Evolutionary conservation across 2,329 filamentous ascomycete species (phyloP).

Genomic region (Epichloe gansuensis): DNA sequence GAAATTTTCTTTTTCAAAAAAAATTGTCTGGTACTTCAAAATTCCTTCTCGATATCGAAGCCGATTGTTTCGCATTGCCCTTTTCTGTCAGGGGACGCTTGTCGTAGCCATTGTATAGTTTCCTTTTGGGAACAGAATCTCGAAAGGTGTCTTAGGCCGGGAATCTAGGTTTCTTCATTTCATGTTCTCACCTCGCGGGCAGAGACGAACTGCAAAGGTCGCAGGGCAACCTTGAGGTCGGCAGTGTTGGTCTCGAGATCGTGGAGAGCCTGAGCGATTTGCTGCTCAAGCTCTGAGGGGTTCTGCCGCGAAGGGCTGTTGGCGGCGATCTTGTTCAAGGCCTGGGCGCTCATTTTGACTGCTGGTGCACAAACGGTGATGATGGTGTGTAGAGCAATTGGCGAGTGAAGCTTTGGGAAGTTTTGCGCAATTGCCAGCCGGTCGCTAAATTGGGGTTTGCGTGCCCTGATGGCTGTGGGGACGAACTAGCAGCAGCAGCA

Average conservation of each 20-base stretch:
- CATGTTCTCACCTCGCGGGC: slow-evolving; percentile 89
- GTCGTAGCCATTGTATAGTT: slow-evolving; percentile 23
- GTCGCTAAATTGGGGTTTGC: slow-evolving; percentile 32
- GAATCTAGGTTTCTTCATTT: slow-evolving; percentile 16
- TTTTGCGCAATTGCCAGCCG: slow-evolving; percentile 18
- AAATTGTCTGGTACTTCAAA: slow-evolving; percentile 1
- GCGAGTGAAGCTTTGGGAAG: slow-evolving; percentile 14
- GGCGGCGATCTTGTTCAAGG: slow-evolving; percentile 94
- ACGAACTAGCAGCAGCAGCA: not conserved
- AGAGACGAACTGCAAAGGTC: slow-evolving; percentile 97
- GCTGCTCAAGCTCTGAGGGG: slow-evolving; percentile 95
- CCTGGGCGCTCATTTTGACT: slow-evolving; percentile 52
- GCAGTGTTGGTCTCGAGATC: slow-evolving; percentile 99
- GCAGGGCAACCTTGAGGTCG: slow-evolving; percentile 91
- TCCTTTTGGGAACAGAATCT: slow-evolving; percentile 32
- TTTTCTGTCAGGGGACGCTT: slow-evolving; percentile 8
- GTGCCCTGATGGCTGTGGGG: slow-evolving; percentile 19
- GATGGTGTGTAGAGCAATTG: slow-evolving; percentile 17
- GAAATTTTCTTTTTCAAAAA: slow-evolving; percentile 4
- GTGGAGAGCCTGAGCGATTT: slow-evolving; percentile 92
- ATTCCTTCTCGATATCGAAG: slow-evolving; percentile 8
- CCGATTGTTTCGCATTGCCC: not conserved
- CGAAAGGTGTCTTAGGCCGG: slow-evolving; percentile 12
- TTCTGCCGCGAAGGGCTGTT: slow-evolving; percentile 94
- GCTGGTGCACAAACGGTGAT: slow-evolving; percentile 23